Percentiles rank a stretch among this genome's conserved stretches.
Conservation (phyloP, 2,329 filamentous ascomycete species). For the Rachicladosporium sp. region DNA sequence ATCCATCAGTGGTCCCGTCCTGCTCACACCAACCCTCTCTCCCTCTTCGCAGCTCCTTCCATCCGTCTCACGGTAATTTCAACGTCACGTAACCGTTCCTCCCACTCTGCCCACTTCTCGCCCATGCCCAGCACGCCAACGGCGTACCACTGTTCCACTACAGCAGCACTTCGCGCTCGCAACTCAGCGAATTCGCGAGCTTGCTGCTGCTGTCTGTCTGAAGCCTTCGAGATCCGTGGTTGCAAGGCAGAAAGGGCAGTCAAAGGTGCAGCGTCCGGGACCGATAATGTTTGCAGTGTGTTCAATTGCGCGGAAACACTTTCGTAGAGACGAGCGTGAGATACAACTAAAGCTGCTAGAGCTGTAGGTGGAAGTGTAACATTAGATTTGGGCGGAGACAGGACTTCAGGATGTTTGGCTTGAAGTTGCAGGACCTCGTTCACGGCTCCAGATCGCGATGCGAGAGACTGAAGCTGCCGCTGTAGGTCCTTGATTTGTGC, state of each 20-base stretch:
- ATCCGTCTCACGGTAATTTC: constrained; percentile 54
- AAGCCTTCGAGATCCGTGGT: constrained; percentile 50
- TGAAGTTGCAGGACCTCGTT: constrained; percentile 28
- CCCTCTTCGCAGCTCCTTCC: constrained; percentile 45
- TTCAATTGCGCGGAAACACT: constrained; percentile 32
- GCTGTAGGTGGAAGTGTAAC: constrained; percentile 13
- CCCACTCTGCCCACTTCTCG: constrained; percentile 57
- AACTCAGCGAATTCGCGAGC: constrained; percentile 50
- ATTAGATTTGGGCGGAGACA: constrained; percentile 12
- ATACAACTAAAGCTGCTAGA: constrained; percentile 29
- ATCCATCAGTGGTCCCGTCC: too few species aligned
- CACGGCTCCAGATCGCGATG: constrained; percentile 27
- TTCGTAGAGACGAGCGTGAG: constrained; percentile 31
- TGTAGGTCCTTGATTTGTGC: constrained; percentile 12
- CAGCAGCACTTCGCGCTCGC: constrained; percentile 47
- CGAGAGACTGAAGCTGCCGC: constrained; percentile 24
- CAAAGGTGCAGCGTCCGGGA: constrained; percentile 31
- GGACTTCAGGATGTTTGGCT: constrained; percentile 30
- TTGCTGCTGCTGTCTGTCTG: constrained; percentile 50
- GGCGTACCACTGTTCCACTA: constrained; percentile 55
- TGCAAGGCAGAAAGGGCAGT: constrained; percentile 45
- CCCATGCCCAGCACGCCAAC: constrained; percentile 55
- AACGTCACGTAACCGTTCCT: constrained; percentile 52
- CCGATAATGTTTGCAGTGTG: constrained; percentile 30
- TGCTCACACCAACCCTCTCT: constrained; percentile 31